Conservation (phyloP, 2,329 filamentous ascomycete genomes). For the Alternaria metachromatica region DNA sequence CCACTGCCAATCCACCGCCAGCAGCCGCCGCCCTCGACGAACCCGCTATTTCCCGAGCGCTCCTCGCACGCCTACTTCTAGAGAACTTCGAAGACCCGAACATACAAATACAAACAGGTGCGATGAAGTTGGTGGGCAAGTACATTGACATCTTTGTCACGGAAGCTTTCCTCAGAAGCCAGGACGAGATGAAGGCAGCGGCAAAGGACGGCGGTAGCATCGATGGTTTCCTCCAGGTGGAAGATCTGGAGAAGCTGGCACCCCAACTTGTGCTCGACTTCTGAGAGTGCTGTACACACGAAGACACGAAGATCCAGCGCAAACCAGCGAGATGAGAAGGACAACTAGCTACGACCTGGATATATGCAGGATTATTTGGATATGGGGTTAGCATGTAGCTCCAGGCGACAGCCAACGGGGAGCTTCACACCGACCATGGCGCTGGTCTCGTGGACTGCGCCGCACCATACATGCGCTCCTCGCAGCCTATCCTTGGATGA, state of each 20-base stretch:
- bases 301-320: neutral
- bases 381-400: neutral
- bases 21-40: conserved; percentile 20
- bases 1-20: conserved; percentile 16
- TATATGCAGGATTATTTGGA: neutral
- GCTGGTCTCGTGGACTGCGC: neutral
- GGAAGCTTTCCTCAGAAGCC: conserved; percentile 83
- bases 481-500: neutral
- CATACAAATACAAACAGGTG: conserved; percentile 45
- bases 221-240: conserved; percentile 78
- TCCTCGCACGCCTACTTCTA: conserved; percentile 79
- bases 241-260: conserved; percentile 87
- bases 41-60: conserved; percentile 69
- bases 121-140: conserved; percentile 74
- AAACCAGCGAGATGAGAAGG: neutral
- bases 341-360: neutral
- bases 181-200: conserved; percentile 68
- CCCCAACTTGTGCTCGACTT: conserved; percentile 88
- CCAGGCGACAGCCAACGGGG: neutral
- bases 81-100: conserved; percentile 71
- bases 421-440: neutral
- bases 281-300: conserved; percentile 50
- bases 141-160: conserved; percentile 92
- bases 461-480: neutral
- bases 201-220: conserved; percentile 38